Percentiles rank a stretch among this genome's conserved stretches.
These are phyloP conservation scores for Pachysandra terminalis DNA, from an alignment of 164 flowering plant genomes.

Conservation along the genomic window DNA sequence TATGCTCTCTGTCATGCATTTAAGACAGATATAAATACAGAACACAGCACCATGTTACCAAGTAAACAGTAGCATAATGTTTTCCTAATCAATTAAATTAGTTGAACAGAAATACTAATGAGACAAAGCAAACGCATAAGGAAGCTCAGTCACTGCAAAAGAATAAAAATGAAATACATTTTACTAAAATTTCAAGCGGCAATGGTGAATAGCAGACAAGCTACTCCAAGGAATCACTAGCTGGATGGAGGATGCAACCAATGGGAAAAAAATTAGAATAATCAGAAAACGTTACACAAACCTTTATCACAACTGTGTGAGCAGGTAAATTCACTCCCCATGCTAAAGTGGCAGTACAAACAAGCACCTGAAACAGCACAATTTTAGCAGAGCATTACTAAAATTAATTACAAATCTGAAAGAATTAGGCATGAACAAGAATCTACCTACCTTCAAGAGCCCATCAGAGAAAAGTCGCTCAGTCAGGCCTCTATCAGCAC, in stretches of 20 bases:
- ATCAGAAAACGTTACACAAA: slow-evolving; percentile 20
- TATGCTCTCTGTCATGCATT: background rate
- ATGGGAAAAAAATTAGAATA: background rate
- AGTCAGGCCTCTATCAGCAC: slow-evolving; percentile 89
- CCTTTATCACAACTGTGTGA: slow-evolving; percentile 99
- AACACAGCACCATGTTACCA: background rate
- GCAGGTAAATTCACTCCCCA: slow-evolving; percentile 99
- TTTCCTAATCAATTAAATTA: background rate
- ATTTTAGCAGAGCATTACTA: background rate
- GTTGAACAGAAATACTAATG: background rate
- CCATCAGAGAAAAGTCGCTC: slow-evolving; percentile 96
- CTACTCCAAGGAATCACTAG: no score
- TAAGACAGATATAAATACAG: background rate
- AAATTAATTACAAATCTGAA: background rate
- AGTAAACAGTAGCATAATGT: background rate
- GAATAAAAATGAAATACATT: background rate
- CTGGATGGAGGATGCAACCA: no score
- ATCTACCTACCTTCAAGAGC: slow-evolving; percentile 58
- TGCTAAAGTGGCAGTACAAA: slow-evolving; percentile 99
- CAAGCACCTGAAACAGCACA: slow-evolving; percentile 68
- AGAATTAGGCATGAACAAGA: background rate
- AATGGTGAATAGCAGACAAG: no score
- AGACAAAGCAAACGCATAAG: background rate
- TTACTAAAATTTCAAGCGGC: background rate
- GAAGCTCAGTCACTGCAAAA: background rate